phyloP scores from a whole-genome alignment of 257 asterid genomes.

The Coffea canephora region DNA sequence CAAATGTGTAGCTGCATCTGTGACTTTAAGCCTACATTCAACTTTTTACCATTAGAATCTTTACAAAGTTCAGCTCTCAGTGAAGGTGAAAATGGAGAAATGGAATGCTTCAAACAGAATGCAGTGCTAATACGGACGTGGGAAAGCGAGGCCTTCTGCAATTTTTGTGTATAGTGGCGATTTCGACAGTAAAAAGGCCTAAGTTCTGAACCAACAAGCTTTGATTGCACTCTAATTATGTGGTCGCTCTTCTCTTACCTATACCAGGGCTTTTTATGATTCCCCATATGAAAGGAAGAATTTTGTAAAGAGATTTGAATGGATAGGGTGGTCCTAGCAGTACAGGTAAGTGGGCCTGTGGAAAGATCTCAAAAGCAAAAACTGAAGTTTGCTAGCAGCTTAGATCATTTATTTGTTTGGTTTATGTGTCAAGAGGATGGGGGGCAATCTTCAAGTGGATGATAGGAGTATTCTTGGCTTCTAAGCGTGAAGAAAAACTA shows the following conservation, averaged over 20 bases:
- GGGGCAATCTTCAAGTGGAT: slow-evolving; percentile 62
- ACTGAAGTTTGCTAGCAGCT: slow-evolving; percentile 33
- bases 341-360: slow-evolving; percentile 42
- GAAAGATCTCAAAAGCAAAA: slow-evolving; percentile 38
- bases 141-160: neutral
- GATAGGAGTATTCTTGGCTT: slow-evolving; percentile 28
- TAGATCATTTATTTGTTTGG: slow-evolving; percentile 62
- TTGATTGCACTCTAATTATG: neutral
- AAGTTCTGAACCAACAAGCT: neutral
- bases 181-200: neutral
- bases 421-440: slow-evolving; percentile 61
- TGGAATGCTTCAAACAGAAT: neutral
- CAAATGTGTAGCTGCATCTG: neutral
- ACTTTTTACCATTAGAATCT: neutral
- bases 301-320: slow-evolving; percentile 11
- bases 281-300: neutral
- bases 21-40: neutral
- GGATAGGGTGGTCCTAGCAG: slow-evolving; percentile 48
- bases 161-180: neutral
- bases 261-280: neutral
- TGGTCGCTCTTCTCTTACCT: neutral
- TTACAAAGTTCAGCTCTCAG: neutral
- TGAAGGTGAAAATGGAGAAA: neutral
- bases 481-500: slow-evolving; percentile 3
- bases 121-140: neutral